Conservation (phyloP, 1,284 basidiomycete species). For the Boletus holoroseus region DNA sequence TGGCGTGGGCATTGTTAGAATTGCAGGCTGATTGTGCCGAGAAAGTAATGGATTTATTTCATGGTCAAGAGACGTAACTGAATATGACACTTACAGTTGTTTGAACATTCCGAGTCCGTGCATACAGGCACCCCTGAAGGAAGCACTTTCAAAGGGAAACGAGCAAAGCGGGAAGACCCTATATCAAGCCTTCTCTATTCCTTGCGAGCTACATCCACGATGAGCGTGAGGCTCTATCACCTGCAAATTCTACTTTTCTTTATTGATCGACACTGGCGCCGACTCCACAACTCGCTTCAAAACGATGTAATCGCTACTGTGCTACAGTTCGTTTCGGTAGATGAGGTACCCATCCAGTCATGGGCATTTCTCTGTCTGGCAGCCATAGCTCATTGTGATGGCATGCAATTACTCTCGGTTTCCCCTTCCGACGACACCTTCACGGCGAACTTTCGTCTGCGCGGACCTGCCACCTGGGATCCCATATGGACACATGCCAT, state of each 20-base stretch:
- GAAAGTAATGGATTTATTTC: constrained; percentile 43
- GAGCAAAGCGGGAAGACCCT: constrained; percentile 52
- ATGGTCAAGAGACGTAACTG: constrained; percentile 13
- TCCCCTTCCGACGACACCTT: constrained; percentile 4
- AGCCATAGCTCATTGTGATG: constrained; percentile 54
- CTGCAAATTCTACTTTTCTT: constrained; percentile 84
- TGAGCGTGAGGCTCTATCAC: constrained; percentile 44
- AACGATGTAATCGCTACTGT: constrained; percentile 52
- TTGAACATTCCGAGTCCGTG: constrained; percentile 54
- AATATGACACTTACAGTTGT: constrained; percentile 43
- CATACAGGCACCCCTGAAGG: constrained; percentile 34
- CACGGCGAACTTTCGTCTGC: constrained; percentile 1
- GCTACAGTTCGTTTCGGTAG: constrained; percentile 55
- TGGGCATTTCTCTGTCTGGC: constrained; percentile 82
- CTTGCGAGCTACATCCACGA: constrained; percentile 37
- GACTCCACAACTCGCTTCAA: constrained; percentile 54
- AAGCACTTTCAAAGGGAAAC: constrained; percentile 40
- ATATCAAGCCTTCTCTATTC: constrained; percentile 52
- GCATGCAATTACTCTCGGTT: constrained; percentile 10
- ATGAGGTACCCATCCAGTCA: constrained; percentile 63
- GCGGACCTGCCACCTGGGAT: constrained; percentile 53
- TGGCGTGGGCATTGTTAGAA: constrained; percentile 78
- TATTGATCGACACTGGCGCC: constrained; percentile 67
- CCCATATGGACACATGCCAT: constrained; percentile 78
- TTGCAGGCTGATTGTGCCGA: constrained; percentile 78